A percentile compares a stretch with the other conserved stretches of the same genome.
These are phyloP conservation scores for Firmiana major DNA, from an alignment of 345 rosid genomes.

Conservation along the genomic window DNA sequence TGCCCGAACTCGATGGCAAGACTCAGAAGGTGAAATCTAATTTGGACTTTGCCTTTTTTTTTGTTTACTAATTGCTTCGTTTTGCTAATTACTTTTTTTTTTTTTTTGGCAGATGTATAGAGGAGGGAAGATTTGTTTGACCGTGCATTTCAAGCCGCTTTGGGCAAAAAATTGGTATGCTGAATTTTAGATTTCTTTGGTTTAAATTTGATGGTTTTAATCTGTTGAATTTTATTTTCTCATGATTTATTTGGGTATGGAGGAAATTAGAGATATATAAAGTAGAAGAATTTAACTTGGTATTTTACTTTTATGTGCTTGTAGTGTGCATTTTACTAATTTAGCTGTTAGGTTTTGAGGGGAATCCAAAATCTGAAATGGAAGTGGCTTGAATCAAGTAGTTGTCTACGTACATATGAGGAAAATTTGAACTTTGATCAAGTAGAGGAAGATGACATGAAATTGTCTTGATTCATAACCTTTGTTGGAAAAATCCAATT, in stretches of 20 bases:
- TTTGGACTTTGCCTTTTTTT: background rate
- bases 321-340: background rate
- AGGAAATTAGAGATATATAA: background rate
- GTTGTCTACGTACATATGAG: background rate
- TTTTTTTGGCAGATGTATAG: constrained; percentile 76
- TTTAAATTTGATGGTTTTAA: background rate
- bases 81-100: background rate
- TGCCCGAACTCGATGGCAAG: constrained; percentile 89
- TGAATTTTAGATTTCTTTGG: background rate
- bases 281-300: background rate
- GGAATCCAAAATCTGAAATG: background rate
- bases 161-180: constrained; percentile 94
- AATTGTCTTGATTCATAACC: background rate
- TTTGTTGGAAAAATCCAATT: background rate
- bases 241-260: background rate
- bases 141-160: constrained; percentile 98
- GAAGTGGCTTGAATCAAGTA: background rate
- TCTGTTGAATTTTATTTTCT: background rate
- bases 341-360: background rate
- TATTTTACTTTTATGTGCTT: background rate
- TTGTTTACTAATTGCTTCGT: background rate
- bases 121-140: constrained; percentile 99
- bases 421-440: background rate
- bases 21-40: constrained; percentile 66
- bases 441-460: background rate